Conservation (phyloP, 345 rosid genomes). For the Aurinia saxatilis region DNA sequence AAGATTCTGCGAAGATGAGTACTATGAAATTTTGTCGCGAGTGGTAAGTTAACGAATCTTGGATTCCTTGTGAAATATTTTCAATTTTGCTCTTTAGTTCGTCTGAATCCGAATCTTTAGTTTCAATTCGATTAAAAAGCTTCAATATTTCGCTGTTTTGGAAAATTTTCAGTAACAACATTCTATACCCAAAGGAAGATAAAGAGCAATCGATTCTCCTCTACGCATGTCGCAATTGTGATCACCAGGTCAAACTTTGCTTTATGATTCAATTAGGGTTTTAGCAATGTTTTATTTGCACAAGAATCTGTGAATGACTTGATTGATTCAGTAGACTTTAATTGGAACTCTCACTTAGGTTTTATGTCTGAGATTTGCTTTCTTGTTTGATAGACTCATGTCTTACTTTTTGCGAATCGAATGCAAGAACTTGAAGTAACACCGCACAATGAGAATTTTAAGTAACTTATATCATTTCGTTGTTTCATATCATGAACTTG, state of each 20-base stretch:
- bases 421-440: too few relatives aligned
- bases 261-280: constrained; percentile 16
- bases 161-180: constrained; percentile 50
- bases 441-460: not conserved
- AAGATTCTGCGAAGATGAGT: constrained; percentile 45
- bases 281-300: not conserved
- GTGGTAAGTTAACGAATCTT: constrained; percentile 38
- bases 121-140: not conserved
- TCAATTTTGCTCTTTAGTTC: not conserved
- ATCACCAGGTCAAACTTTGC: constrained; percentile 51
- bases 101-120: not conserved
- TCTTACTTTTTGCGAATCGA: not conserved
- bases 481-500: not conserved
- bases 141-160: not conserved
- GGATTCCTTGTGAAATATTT: not conserved
- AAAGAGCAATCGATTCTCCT: constrained; percentile 51
- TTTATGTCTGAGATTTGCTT: not conserved
- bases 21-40: constrained; percentile 87
- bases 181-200: constrained; percentile 70
- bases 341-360: not conserved
- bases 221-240: constrained; percentile 82
- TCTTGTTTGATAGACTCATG: not conserved
- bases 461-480: not conserved
- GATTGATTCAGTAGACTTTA: not conserved
- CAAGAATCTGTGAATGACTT: not conserved